Base-by-base conservation (phyloP, 805 yeast species). In the Wickerhamomyces bovis region DNA sequence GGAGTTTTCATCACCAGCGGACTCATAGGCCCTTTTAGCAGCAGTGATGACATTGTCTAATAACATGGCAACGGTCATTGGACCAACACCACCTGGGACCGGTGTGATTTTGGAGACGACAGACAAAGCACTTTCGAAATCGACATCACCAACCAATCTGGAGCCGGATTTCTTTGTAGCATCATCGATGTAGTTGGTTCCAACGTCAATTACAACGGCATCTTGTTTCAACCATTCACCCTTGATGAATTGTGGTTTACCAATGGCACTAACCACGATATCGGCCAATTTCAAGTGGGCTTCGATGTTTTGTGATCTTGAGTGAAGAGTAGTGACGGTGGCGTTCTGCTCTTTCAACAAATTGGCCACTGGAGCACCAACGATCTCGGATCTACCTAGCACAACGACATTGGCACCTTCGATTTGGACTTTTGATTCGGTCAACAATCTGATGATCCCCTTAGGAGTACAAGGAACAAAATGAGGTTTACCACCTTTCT, bases 61-160 rank as follows among this genome's bases (percentile, higher is more conserved):
- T 47, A 86, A 70, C 97, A 90, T 89, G 38, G 96, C 96, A 42
- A 92, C 97, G 23, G 99, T 92, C 98, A 92, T 92, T 53, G 99
- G 99, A 38, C 99, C 99, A 52, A 92, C 98, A 58, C 98, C 98
- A 63, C 98, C 98, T 28, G 99, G 99, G 46, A 92, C 99, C 16
- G 99, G 99, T 6, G 98, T 90, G 52, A 94, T 77, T 56, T 75
- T 78, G 12, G 82, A 69, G 3, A 90, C 94, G 45, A 73, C 75
- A 44, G 71, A 64, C 47, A 73, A 66, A 45, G 88, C 90, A 26
- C 81, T 70, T 45, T 72, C 85, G 60, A 74, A 92, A 59, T 90
- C 97, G 39, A 89, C 97, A 65, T 92, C 99, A 53, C 99, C 99
- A n/a, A 88, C 96, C 63, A 92, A 72, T 62, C 82, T 80, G 60